phyloP scores from a whole-genome alignment of 495 filamentous ascomycete species.

The Massariosphaeria phaeospora region DNA sequence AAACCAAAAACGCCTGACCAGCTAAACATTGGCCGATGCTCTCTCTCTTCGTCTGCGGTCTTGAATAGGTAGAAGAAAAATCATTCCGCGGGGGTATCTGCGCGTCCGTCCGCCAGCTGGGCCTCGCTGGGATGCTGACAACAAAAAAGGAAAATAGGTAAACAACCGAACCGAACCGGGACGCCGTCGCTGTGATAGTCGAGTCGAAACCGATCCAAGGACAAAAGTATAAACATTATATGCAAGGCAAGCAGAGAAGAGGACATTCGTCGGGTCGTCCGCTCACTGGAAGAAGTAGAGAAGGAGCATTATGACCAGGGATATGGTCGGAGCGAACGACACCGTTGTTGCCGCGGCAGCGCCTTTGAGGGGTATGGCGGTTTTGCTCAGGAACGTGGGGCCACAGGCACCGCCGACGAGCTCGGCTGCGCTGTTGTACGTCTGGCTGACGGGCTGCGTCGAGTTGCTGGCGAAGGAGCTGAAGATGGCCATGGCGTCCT shows the following conservation, averaged over 20 bases:
- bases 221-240: not conserved
- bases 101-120: too few species aligned
- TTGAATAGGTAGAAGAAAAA: too few species aligned
- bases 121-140: too few species aligned
- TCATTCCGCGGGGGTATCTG: too few species aligned
- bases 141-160: too few species aligned
- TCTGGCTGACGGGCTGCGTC: slow-evolving; percentile 38
- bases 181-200: slow-evolving; percentile 28
- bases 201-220: slow-evolving; percentile 10
- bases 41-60: too few species aligned
- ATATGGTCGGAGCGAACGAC: slow-evolving; percentile 15
- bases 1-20: too few species aligned
- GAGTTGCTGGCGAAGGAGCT: slow-evolving; percentile 35
- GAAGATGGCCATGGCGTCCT: slow-evolving; percentile 39
- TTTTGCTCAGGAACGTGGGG: slow-evolving; percentile 36
- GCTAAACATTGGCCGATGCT: too few species aligned
- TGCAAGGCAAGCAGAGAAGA: too few species aligned
- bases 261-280: not conserved
- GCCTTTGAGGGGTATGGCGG: slow-evolving; percentile 29
- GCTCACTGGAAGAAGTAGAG: slow-evolving; percentile 24
- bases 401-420: slow-evolving; percentile 39
- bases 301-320: slow-evolving; percentile 30
- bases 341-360: slow-evolving; percentile 9
- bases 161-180: slow-evolving; percentile 6
- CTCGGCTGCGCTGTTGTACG: slow-evolving; percentile 37